phyloP scores from a whole-genome alignment of 345 rosid genomes.

The Microthlaspi erraticum region DNA sequence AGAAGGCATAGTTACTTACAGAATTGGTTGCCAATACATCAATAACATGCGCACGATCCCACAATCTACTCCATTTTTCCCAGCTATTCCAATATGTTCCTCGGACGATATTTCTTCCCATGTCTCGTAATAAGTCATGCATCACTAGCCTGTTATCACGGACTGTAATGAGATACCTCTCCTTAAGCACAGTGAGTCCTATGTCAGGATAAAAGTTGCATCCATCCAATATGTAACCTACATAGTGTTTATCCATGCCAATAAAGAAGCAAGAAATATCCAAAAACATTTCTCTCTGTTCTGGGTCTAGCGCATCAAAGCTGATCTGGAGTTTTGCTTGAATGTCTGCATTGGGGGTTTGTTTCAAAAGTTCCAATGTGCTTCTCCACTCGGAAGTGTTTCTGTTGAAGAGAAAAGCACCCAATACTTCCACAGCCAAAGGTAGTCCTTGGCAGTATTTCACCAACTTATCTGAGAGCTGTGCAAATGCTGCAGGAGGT shows the following conservation, averaged over 20 bases:
- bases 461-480: not conserved
- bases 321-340: conserved; percentile 24
- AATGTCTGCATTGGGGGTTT: not conserved
- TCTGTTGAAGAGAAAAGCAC: conserved; percentile 22
- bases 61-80: no score
- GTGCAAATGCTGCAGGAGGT: not conserved
- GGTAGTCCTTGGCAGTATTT: conserved; percentile 39
- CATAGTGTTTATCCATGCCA: conserved; percentile 32
- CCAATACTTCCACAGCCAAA: conserved; percentile 34
- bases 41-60: no score
- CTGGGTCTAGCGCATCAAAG: not conserved
- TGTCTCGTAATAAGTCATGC: no score
- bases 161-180: no score
- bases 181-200: no score
- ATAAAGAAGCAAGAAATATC: conserved; percentile 41
- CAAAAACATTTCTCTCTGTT: conserved; percentile 31
- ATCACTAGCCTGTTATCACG: no score
- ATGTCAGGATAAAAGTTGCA: no score
- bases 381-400: conserved; percentile 4
- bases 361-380: not conserved
- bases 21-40: no score
- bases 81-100: no score
- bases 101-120: no score
- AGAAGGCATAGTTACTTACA: no score
- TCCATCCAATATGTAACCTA: no score